These are phyloP conservation scores for Xylaria sp. DNA, from an alignment of 495 filamentous ascomycete species.

Conservation along the genomic window DNA sequence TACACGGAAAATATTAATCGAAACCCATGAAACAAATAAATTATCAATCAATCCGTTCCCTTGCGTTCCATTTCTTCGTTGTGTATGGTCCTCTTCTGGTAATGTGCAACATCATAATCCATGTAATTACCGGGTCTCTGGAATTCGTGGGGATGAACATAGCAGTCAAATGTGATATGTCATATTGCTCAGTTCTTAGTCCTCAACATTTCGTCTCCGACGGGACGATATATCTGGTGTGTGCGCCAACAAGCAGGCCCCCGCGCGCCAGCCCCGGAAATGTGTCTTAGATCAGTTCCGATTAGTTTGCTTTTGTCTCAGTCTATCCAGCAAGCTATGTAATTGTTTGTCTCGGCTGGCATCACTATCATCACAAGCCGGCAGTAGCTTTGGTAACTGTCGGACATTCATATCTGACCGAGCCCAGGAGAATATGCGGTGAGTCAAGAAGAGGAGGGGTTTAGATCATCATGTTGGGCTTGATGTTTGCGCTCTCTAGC, in stretches of 20 bases:
- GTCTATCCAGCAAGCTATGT: background rate
- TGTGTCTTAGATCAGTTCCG: constrained; percentile 9
- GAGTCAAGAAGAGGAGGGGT: background rate
- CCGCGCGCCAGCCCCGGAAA: constrained; percentile 9
- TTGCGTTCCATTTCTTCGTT: background rate
- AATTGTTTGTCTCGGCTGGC: background rate
- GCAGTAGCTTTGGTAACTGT: background rate
- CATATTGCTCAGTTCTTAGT: background rate
- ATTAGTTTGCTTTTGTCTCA: constrained; percentile 23
- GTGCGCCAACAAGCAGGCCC: background rate
- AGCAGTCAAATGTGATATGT: background rate
- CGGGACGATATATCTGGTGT: background rate
- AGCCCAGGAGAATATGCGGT: background rate
- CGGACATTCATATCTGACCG: background rate
- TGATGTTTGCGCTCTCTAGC: background rate
- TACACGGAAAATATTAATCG: constrained; percentile 8
- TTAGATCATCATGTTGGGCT: background rate
- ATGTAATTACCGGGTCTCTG: constrained; percentile 23
- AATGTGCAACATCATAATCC: background rate
- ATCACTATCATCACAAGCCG: background rate
- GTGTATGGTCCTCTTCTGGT: background rate
- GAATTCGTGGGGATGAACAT: background rate
- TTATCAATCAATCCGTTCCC: background rate
- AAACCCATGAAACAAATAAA: constrained; percentile 13
- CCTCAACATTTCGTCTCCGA: background rate